Base-by-base conservation (phyloP, 2,329 filamentous ascomycete genomes). In the Fusarium heterosporum region DNA sequence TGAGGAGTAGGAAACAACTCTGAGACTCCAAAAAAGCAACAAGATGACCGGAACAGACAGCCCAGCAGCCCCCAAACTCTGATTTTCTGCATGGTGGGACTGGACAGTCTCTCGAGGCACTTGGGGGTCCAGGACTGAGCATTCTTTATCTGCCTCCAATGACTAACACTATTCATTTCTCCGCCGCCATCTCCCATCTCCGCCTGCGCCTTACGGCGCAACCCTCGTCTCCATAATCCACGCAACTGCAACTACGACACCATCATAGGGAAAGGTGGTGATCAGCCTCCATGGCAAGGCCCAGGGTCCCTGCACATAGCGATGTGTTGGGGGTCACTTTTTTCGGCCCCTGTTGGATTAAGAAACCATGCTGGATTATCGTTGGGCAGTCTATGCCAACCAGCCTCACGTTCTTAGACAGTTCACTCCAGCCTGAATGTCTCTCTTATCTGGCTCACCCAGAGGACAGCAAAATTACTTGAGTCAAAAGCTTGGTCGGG, bases 251-350 rank as follows among this genome's bases (percentile, higher is more conserved):
- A 50, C 47, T 61, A 45, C 36, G 54, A 49, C 64, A 69, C 50
- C 59, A 61, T 52, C 64, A 71, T 41, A 67, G 56, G 58, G 45
- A 48, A 50, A 42, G 34, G 56, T 55, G 55, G 58, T 52, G 56
- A 65, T 72, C 64, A 72, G 66, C 66, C 54, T 71, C 47, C 49
- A 43, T 39, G 38, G 34, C 69, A 72, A 65, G 57, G 62, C 64
- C 62, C 56, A 63, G 67, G 62, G 69, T 47, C 67, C 59, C 50
- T 69, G 55, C 46, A 43, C 53, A 49, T 42, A 32, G 39, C 50
- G 49, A 45, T 49, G 34, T 64, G 59, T 69, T 65, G 54, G 57
- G 65, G 60, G 48, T 48, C 46, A 62, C 36, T n/a, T 49, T 42
- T 39, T 25, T n/a, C 49, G 25, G 32, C 58, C 60, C 56, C 56